Evolutionary conservation across 768 basidiomycete genomes (phyloP).

Genomic region (Lentinula detonsa): DNA sequence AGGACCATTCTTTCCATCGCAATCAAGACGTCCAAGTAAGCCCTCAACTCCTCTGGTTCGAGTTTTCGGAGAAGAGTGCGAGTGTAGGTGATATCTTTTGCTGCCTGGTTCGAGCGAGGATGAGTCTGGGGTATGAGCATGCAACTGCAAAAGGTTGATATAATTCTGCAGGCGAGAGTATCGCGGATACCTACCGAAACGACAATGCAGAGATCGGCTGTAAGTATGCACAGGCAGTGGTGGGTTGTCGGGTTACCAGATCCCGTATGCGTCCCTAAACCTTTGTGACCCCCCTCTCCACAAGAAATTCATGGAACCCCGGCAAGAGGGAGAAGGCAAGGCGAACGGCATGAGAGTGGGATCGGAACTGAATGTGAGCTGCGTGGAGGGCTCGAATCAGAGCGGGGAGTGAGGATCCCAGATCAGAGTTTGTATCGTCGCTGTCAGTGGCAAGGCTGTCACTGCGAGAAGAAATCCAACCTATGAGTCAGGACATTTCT

Average conservation of each 20-base stretch:
- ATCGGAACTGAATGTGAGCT: conserved; percentile 31
- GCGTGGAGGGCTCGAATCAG: conserved; percentile 28
- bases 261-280: conserved; percentile 21
- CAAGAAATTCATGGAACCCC: conserved; percentile 37
- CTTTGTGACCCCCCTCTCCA: conserved; percentile 33
- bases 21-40: background rate
- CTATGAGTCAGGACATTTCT: conserved; percentile 30
- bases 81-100: background rate
- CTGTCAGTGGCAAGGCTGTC: background rate
- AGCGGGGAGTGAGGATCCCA: conserved; percentile 15
- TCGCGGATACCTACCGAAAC: background rate
- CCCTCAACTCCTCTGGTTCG: background rate
- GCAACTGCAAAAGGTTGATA: background rate
- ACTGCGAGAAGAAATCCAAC: conserved; percentile 10
- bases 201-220: background rate
- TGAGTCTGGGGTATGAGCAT: background rate
- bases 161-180: background rate
- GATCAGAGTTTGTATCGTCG: background rate
- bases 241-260: background rate
- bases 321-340: conserved; percentile 44
- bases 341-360: conserved; percentile 27
- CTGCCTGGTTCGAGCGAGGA: background rate
- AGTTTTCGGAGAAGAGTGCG: background rate
- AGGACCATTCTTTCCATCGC: background rate
- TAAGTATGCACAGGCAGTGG: background rate